A percentile compares a stretch with the other conserved stretches of the same genome.
Evolutionary conservation across 352 stramenopile genomes (phyloP).

Genomic region (Pythium rishiriense): DNA sequence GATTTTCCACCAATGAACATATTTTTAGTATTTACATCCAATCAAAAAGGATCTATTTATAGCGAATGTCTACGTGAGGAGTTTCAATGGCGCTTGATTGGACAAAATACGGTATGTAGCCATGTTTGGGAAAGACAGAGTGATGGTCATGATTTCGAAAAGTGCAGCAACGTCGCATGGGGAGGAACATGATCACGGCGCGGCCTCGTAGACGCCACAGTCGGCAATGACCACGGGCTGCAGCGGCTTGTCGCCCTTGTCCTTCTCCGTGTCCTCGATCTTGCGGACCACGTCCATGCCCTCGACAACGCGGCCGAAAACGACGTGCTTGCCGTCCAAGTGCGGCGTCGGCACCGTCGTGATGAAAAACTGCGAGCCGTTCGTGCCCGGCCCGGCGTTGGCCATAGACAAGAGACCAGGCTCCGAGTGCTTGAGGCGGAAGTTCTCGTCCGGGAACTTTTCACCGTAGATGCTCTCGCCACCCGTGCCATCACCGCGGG

Average conservation of each 20-base stretch:
- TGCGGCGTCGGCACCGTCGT: constrained; percentile 93
- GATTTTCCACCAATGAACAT: constrained; percentile 27
- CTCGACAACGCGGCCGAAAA: constrained; percentile 94
- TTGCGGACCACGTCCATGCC: constrained; percentile 91
- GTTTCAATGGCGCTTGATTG: constrained; percentile 14
- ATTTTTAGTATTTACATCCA: neutral
- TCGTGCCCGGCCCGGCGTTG: constrained; percentile 96
- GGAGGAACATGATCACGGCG: constrained; percentile 23
- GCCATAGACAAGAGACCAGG: constrained; percentile 95
- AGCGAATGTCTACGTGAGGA: constrained; percentile 30
- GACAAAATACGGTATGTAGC: constrained; percentile 28
- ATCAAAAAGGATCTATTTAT: constrained; percentile 17
- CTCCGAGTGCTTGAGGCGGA: constrained; percentile 96
- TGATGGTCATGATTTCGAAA: constrained; percentile 10
- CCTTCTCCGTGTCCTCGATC: constrained; percentile 91
- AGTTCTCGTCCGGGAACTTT: constrained; percentile 98
- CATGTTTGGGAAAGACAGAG: constrained; percentile 16
- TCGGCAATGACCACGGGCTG: constrained; percentile 94
- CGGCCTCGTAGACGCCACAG: constrained; percentile 89
- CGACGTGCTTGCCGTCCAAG: constrained; percentile 98
- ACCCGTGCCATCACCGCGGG: constrained; percentile 93
- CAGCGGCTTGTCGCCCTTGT: constrained; percentile 91
- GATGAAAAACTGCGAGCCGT: constrained; percentile 98
- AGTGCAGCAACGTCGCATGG: too few relatives aligned
- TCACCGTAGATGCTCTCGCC: constrained; percentile 94